phyloP scores from a whole-genome alignment of 116 monocot genomes.

The Papilionanthe hybrid region DNA sequence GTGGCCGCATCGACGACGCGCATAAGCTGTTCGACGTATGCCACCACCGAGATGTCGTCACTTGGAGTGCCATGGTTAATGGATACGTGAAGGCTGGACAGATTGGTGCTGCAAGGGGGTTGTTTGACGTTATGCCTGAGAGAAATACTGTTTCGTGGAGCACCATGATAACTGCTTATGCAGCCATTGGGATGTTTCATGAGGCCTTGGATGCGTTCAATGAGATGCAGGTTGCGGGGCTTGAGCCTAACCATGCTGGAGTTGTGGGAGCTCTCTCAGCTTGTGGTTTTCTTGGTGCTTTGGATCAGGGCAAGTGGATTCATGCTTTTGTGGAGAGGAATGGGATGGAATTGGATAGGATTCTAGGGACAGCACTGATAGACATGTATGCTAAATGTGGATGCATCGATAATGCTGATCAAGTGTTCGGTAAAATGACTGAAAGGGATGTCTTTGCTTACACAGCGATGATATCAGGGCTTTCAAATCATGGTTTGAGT shows the following conservation, averaged over 20 bases:
- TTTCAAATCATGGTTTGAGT: constrained; percentile 15
- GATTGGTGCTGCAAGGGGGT: constrained; percentile 9
- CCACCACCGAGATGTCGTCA: constrained; percentile 13
- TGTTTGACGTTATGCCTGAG: constrained; percentile 22
- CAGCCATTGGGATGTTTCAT: constrained; percentile 10
- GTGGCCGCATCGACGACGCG: constrained; percentile 1
- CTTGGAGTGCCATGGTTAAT: constrained; percentile 27
- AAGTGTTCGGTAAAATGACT: constrained; percentile 16
- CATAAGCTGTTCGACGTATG: constrained; percentile 14
- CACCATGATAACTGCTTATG: constrained; percentile 25
- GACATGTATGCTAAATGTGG: constrained; percentile 31
- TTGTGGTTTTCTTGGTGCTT: constrained; percentile 25
- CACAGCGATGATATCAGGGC: constrained; percentile 21
- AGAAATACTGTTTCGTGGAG: constrained; percentile 26
- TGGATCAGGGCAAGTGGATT: constrained; percentile 26
- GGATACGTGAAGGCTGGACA: constrained; percentile 18
- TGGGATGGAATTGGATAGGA: constrained; percentile 12
- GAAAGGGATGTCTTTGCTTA: constrained; percentile 24
- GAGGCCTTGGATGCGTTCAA: constrained; percentile 23
- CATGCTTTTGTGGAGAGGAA: constrained; percentile 14
- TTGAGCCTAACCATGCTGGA: constrained; percentile 24
- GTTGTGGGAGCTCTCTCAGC: constrained; percentile 20
- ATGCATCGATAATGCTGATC: constrained; percentile 9
- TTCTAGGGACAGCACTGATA: constrained; percentile 23
- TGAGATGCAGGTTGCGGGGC: constrained; percentile 18